Percentiles rank a stretch among this genome's conserved stretches.
phyloP scores from a whole-genome alignment of 1,284 basidiomycete species.

The Leccinum subrobustum region DNA sequence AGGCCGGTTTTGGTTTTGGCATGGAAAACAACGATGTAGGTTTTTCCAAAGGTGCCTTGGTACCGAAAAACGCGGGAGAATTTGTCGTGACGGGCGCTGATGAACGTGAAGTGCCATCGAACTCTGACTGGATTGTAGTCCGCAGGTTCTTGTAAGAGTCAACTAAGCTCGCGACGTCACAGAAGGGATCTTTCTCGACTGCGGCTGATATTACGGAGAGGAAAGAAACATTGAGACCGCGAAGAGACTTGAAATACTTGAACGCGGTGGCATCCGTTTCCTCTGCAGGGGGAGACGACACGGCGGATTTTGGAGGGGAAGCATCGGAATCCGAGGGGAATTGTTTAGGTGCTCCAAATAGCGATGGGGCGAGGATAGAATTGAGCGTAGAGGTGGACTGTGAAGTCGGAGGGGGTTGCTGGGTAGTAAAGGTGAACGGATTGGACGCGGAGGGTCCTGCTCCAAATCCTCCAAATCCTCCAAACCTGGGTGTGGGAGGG shows the following conservation, averaged over 20 bases:
- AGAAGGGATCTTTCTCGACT: slow-evolving; percentile 74
- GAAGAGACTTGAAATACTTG: slow-evolving; percentile 71
- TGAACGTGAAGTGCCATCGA: slow-evolving; percentile 37
- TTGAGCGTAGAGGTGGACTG: slow-evolving; percentile 26
- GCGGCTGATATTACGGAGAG: slow-evolving; percentile 60
- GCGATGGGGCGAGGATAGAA: slow-evolving; percentile 15
- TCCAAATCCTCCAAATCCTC: slow-evolving; percentile 51
- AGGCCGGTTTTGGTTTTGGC: slow-evolving; percentile 42
- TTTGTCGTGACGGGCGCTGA: slow-evolving; percentile 11
- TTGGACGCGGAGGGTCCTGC: slow-evolving; percentile 26
- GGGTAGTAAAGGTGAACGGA: slow-evolving; percentile 36
- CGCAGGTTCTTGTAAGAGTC: slow-evolving; percentile 67
- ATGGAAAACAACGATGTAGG: slow-evolving; percentile 32
- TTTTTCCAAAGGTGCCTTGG: slow-evolving; percentile 21
- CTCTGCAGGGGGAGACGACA: slow-evolving; percentile 18
- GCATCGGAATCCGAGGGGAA: slow-evolving; percentile 5
- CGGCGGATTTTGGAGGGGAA: slow-evolving; percentile 8
- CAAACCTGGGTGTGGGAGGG: slow-evolving; percentile 39
- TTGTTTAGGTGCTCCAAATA: slow-evolving; percentile 7
- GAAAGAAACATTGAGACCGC: slow-evolving; percentile 80
- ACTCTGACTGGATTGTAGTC: slow-evolving; percentile 55
- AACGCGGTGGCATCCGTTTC: slow-evolving; percentile 39
- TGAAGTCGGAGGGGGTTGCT: slow-evolving; percentile 10
- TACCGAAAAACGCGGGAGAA: slow-evolving; percentile 8
- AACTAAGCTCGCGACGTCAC: slow-evolving; percentile 62